Base-by-base conservation (phyloP, 257 asterid species). In the Solanum sejunctum region DNA sequence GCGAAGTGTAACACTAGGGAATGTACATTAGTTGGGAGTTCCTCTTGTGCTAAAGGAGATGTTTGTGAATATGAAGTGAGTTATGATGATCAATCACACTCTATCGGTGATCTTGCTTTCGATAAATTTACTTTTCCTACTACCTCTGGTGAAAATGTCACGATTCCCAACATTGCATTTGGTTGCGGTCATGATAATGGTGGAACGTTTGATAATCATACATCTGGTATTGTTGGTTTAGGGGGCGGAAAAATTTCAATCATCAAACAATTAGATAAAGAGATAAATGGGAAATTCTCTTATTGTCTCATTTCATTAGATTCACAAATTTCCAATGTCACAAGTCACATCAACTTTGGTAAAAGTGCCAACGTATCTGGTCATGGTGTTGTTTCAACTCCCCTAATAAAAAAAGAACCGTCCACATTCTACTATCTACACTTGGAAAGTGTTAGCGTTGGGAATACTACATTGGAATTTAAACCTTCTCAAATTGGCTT, bases 121-220 rank as follows among this genome's bases (percentile, higher is more conserved):
- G 85, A 83, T 6, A 64, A 12, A 45, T 55, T 83, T 64, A 80
- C 70, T 23, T 16, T 9, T n/a, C 87, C 86, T 5, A 13, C 52
- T 16, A n/a, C 80, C 1, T 86, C 84, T 15, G 10, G 56, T 0
- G 9, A 55, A 6, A 16, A 80, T 2, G 6, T 75, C 0, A 3
- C 45, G 0, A 75, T 75, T 75, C 82, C 82, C 17, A 15, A 49
- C 3, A 36, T 83, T 23, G 84, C 84, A 1, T 83, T 82, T 43
- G 88, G 88, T 54, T 86, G 88, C 0, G 88, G 88, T 32, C 81
- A 86, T 67, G 32, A 83, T 5, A 83, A 86, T 23, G 79, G 58
- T n/a, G 86, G 81, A 3, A 47, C 60, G 1, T 84, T 75, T 52
- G 20, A 12, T 2, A 58, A 79, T 0, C 4, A 16, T 15, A 81